Percentiles rank a stretch among this genome's conserved stretches.
These are phyloP conservation scores for Pyricularia pennisetigena DNA, from an alignment of 2,329 filamentous ascomycete species.

Conservation along the genomic window DNA sequence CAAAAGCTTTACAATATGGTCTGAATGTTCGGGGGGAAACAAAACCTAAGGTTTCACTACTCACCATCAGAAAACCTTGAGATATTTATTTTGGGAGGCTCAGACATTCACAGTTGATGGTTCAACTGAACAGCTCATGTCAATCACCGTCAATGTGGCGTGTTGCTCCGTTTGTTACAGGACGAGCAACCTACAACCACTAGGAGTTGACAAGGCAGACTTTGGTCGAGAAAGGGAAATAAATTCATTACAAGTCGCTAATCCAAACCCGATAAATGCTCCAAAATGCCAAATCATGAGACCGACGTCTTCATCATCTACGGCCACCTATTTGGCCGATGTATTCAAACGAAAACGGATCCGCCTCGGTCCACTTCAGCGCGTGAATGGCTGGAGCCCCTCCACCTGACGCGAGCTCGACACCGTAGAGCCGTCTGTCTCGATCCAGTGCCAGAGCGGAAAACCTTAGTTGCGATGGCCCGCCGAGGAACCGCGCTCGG, in stretches of 20 bases:
- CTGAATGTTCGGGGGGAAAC: no score
- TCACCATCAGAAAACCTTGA: no score
- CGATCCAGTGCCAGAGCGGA: not conserved
- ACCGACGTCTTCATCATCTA: not conserved
- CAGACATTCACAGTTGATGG: no score
- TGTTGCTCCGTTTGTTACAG: not conserved
- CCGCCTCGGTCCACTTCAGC: not conserved
- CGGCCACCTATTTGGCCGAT: not conserved
- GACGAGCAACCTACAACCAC: not conserved
- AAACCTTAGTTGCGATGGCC: not conserved
- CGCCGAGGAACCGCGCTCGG: not conserved
- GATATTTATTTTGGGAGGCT: no score
- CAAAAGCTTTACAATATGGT: no score
- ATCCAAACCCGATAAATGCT: not conserved
- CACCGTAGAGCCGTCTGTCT: not conserved
- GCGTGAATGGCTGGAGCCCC: not conserved
- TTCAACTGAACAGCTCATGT: no score
- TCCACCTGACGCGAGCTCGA: not conserved
- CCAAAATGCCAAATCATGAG: not conserved
- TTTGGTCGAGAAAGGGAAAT: not conserved
- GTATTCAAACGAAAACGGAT: conserved; percentile 1
- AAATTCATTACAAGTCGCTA: not conserved
- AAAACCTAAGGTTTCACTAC: no score
- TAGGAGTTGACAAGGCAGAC: not conserved
- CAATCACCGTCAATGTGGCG: no score